Percentiles rank a stretch among this genome's conserved stretches.
These are phyloP conservation scores for Cladosporium austrohemisphaericum DNA, from an alignment of 2,329 filamentous ascomycete species.

Conservation along the genomic window DNA sequence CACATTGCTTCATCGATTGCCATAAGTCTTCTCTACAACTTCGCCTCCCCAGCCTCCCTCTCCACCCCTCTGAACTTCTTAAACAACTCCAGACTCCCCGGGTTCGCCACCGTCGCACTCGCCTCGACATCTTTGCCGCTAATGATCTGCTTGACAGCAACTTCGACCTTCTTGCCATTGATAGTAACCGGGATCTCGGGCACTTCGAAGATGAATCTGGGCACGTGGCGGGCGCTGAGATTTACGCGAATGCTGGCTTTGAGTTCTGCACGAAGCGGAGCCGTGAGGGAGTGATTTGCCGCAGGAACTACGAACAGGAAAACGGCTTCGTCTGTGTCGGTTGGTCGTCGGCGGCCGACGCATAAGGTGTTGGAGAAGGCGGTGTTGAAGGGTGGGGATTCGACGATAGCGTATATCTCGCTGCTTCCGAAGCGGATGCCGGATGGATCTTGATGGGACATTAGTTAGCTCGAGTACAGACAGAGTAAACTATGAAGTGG, in stretches of 20 bases:
- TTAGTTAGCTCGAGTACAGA: conserved; percentile 8
- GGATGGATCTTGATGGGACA: conserved; percentile 35
- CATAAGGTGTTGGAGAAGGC: conserved; percentile 38
- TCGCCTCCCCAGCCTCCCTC: conserved; percentile 18
- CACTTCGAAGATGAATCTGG: conserved; percentile 38
- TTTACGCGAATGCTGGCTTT: conserved; percentile 26
- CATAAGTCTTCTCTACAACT: not conserved
- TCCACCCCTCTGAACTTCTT: conserved; percentile 33
- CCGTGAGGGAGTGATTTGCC: conserved; percentile 26
- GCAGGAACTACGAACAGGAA: conserved; percentile 41
- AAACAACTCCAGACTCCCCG: conserved; percentile 35
- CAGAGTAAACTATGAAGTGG: too few species aligned
- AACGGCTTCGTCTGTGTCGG: conserved; percentile 38
- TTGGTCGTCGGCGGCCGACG: conserved; percentile 35
- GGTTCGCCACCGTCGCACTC: conserved; percentile 41
- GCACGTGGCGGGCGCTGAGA: conserved; percentile 39
- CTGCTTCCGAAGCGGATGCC: conserved; percentile 47
- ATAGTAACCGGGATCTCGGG: conserved; percentile 43
- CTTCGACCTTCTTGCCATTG: conserved; percentile 48
- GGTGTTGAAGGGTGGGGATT: conserved; percentile 38
- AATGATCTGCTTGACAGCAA: conserved; percentile 41
- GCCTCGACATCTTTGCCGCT: conserved; percentile 37
- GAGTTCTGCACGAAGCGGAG: conserved; percentile 24
- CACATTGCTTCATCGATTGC: too few species aligned
- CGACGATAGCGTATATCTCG: conserved; percentile 49